Base-by-base conservation (phyloP, 345 rosid genomes). In the Citrus australasica region DNA sequence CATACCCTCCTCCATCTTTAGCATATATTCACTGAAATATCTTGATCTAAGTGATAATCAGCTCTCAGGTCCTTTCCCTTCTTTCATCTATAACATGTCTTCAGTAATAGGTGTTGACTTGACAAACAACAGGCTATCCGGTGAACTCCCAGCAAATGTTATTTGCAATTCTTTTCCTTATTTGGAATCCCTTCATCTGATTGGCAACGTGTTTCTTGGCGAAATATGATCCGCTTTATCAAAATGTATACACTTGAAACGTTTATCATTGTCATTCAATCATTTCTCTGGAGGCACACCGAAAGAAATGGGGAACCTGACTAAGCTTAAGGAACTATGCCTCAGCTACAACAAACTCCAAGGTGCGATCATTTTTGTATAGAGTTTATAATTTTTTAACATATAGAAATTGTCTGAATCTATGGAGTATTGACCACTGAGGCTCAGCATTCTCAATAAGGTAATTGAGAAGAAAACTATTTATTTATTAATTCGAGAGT, bases 231-330 rank as follows among this genome's bases (percentile, higher is more conserved):
- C 76, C 3, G 9, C 53, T n/a, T 6, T 73, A 16, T 55, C 76
- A 35, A 35, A 58, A 1, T 75, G 70, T 37, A 64, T 4, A 21
- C 13, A 4, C 14, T 63, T 19, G 19, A 22, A 33, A 13, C 2
- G 9, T 35, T n/a, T 35, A 37, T 37, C 64, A 10, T 37, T 69
- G 46, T 69, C 69, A 2, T 1, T 27, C 10, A 77, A 77, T 75
- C n/a, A 59, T 8, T 71, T 80, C 37, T 25, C 67, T 1, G 83
- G 81, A 17, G 9, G 53, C 1, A 51, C 72, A 24, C 85, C 46
- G 4, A 40, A 9, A 40, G 46, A 40, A 40, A 40, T 40, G 0
- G 46, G 11, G 4, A 40, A 9, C 11, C 1, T 40, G 11, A 40
- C 46, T 2, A 9, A 9, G 11, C 11, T 40, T 40, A 40, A 40